Evolutionary conservation across 768 basidiomycete genomes (phyloP), one percentile per base, ranked within the genome.

Genomic region (Rhizopogon roseolus): DNA sequence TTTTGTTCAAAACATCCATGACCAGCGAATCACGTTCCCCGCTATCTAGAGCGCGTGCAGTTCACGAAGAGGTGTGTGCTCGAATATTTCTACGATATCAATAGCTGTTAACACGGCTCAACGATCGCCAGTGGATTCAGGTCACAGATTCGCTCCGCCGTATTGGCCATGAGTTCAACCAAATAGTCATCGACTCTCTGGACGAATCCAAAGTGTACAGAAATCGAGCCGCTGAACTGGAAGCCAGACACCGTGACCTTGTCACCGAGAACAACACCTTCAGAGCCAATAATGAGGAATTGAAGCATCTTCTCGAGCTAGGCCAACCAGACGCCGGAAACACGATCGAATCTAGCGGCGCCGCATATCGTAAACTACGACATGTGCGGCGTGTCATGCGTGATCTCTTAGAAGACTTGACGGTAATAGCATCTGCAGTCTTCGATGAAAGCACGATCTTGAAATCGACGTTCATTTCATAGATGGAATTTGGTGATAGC

Each of bases 321-420:
- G 59, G 62, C 13, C 60, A 64, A 36, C 65, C 70, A 8, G 70
- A 73, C 42, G 39, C 71, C 34, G 62, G 16, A 5, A 16, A 19
- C 32, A 29, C 29, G 1, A 68, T 75, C 53, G 57, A 60, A 29
- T 71, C 71, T 36, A 65, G 73, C 40, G 66, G 71, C 22, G 68
- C 62, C 2, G 61, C 71, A 45, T 53, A 69, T 17, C 67, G 56
- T 52, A 67, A 71, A 42, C 34, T 69, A 2, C 60, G 53, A 8
- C 68, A 74, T 45, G 65, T 76, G 28, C 64, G 69, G 17, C 73
- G 68, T 55, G 71, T 79, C 13, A 66, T 81, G 51, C 60, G 66
- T 38, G 71, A 75, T 54, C 63, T 81, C 28, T 49, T 80, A 14
- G 66, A 73, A 28, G 75, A 78, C 53, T 67, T 70, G 42, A 72